Base-by-base conservation (phyloP, 2,329 filamentous ascomycete genomes). In the Reticulascus tulasneorum region DNA sequence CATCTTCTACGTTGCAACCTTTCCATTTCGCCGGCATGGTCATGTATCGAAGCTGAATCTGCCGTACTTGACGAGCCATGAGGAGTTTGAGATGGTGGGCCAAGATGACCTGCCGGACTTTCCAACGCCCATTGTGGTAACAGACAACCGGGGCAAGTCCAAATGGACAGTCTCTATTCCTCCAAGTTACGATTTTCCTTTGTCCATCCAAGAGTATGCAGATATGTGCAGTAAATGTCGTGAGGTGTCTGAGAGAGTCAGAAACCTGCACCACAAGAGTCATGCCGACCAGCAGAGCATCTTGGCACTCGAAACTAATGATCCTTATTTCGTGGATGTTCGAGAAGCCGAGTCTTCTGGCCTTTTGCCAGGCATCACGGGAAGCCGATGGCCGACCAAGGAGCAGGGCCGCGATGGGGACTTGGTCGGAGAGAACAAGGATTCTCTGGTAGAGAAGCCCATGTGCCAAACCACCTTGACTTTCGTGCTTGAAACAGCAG, bases 91-190 rank as follows among this genome's bases (percentile, higher is more conserved):
- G 50, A 79, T 86, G 70, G 73, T 85, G 7, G 76, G 72, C 23
- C 78, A 78, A 42, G 73, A 79, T 42, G 67, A 67, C 26, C 58
- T 88, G n/a, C 85, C 86, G 0, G 72, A 82, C 19, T 79, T 85
- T 44, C 82, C 86, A 0, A 84, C 82, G 1, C 84, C 86, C 0
- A 71, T 93, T 15, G 71, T 86, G 6, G 69, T 90, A 29, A 76
- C 72, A 11, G 84, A 89, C 59, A 63, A 67, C 18, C 66, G 69
- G 28, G 84, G 83, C 4, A 73, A 71, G 33, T 67, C 79, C 9
- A 82, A 76, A 55, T 94, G 88, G 88, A 93, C 87, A 0, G 75
- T 94, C 9, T 88, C 79, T 2, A 89, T 94, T 23, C 87, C 87
- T 1, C 67, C 72, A 7, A 71, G 71, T 38, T 66, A 72, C 29